Conservation (phyloP, 306 rosid genomes). For the Acacia melanoxylon region DNA sequence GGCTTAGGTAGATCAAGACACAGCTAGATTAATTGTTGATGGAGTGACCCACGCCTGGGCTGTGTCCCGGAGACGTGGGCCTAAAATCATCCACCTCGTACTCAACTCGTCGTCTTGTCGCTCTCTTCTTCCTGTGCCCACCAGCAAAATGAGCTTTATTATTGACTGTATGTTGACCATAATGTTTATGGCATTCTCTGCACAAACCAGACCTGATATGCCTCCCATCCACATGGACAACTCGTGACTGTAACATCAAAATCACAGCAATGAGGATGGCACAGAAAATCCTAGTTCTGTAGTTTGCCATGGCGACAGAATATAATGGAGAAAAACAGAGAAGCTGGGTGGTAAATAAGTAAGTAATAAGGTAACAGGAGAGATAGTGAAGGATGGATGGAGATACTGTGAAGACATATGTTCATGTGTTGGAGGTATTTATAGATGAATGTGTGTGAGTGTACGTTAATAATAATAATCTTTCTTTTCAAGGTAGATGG, state of each 20-base stretch:
- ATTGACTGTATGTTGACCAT: not conserved
- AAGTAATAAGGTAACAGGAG: not conserved
- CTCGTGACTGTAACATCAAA: conserved; percentile 40
- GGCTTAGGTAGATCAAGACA: not conserved
- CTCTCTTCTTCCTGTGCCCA: not conserved
- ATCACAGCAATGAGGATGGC: conserved; percentile 37
- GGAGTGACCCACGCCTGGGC: conserved; percentile 54
- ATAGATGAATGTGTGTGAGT: not conserved
- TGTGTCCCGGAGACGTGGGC: conserved; percentile 43
- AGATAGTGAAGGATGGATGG: not conserved
- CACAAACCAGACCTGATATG: conserved; percentile 32
- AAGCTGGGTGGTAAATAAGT: not conserved
- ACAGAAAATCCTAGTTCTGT: conserved; percentile 14
- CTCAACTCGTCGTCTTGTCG: not conserved
- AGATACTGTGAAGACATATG: conserved; percentile 8
- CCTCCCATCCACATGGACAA: conserved; percentile 45
- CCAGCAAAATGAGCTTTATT: not conserved
- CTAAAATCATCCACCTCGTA: conserved; percentile 35
- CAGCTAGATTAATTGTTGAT: conserved; percentile 21
- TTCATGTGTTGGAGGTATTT: conserved; percentile 11
- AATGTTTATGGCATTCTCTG: not conserved
- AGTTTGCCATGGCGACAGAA: conserved; percentile 35
- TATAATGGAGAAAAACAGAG: not conserved
- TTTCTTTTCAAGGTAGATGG: not conserved
- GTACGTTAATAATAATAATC: not conserved